Conservation (phyloP, 2,329 filamentous ascomycete genomes). For the Penicillium rolfsii region DNA sequence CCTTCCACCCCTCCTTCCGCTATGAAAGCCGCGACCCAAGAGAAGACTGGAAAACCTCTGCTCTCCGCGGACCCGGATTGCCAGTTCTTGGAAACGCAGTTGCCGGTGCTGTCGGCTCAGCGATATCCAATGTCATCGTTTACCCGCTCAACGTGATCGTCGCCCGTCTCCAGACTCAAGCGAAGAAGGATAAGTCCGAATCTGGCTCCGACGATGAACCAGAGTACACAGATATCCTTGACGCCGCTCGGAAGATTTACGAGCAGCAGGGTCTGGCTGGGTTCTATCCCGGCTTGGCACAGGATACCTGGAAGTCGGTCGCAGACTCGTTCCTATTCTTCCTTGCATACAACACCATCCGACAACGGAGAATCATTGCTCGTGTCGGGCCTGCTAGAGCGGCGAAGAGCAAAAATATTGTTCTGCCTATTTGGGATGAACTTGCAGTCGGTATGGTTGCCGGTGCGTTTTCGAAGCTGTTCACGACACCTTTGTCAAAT, state of each 20-base stretch:
- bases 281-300: conserved; percentile 69
- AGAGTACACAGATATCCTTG: conserved; percentile 67
- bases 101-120: conserved; percentile 76
- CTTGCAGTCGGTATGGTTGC: conserved; percentile 70
- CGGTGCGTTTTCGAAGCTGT: conserved; percentile 72
- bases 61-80: conserved; percentile 52
- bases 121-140: conserved; percentile 74
- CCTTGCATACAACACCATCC: conserved; percentile 70
- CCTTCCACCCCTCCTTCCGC: conserved; percentile 50
- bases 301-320: conserved; percentile 68
- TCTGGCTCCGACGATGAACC: conserved; percentile 59
- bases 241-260: conserved; percentile 73
- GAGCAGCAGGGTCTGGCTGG: conserved; percentile 71
- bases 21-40: conserved; percentile 39
- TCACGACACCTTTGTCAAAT: conserved; percentile 80
- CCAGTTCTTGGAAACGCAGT: conserved; percentile 80
- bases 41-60: conserved; percentile 37
- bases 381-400: conserved; percentile 29
- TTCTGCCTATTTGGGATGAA: conserved; percentile 69
- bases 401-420: conserved; percentile 32
- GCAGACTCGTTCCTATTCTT: conserved; percentile 86
- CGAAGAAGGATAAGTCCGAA: conserved; percentile 50
- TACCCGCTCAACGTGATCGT: conserved; percentile 84
- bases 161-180: conserved; percentile 78
- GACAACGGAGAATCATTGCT: conserved; percentile 49